These are phyloP conservation scores for Xylaria sp. DNA, from an alignment of 2,329 filamentous ascomycete genomes.

Conservation along the genomic window DNA sequence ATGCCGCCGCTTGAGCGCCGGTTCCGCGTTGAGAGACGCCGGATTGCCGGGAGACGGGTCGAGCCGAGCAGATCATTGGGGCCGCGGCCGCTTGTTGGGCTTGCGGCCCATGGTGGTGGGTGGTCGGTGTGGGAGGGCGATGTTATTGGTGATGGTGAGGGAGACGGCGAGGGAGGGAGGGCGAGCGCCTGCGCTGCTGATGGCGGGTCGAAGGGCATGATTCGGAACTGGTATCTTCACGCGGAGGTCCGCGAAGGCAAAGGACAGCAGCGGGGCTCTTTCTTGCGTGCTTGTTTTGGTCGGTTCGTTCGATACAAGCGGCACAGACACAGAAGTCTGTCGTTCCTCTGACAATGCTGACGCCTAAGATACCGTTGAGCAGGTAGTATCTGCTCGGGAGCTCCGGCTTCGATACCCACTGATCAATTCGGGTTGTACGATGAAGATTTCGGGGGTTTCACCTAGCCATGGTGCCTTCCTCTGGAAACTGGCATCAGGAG, in stretches of 20 bases:
- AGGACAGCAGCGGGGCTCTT: not conserved
- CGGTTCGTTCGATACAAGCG: not conserved
- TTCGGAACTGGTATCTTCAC: not conserved
- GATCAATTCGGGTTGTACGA: conserved; percentile 17
- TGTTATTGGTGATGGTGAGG: conserved; percentile 47
- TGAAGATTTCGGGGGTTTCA: conserved; percentile 8
- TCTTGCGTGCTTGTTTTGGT: not conserved
- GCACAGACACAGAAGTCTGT: not conserved
- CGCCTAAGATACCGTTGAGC: not conserved
- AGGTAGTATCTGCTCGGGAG: conserved; percentile 21
- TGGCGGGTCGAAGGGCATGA: conserved; percentile 65
- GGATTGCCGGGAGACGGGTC: conserved; percentile 39
- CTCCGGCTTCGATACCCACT: conserved; percentile 23
- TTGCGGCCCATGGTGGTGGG: conserved; percentile 57
- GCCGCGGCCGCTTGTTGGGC: conserved; percentile 8
- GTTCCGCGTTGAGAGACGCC: conserved; percentile 58
- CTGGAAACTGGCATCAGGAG: not conserved
- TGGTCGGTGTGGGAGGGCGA: conserved; percentile 52
- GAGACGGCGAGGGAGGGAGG: conserved; percentile 52
- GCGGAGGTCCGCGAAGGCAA: too few relatives aligned
- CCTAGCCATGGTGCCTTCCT: conserved; percentile 28
- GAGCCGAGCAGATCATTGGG: conserved; percentile 22
- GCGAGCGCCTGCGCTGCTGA: conserved; percentile 63
- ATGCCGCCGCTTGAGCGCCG: conserved; percentile 42
- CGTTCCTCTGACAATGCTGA: not conserved